phyloP scores from a whole-genome alignment of 2,329 filamentous ascomycete species.

The Nemania sp. region DNA sequence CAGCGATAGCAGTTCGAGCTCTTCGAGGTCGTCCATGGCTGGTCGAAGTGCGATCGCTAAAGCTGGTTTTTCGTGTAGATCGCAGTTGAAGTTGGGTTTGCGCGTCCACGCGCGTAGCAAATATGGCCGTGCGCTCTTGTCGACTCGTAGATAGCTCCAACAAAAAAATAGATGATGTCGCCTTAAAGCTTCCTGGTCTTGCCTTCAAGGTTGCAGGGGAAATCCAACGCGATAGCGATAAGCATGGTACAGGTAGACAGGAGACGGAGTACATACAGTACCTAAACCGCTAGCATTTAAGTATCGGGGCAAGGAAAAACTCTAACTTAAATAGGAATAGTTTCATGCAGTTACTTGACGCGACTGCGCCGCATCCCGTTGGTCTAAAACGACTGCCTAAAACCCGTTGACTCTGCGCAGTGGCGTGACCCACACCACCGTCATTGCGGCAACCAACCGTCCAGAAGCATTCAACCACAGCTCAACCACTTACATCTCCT shows the following conservation, averaged over 20 bases:
- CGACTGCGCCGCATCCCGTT: constrained; percentile 2
- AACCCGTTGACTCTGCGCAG: background rate
- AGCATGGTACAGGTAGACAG: background rate
- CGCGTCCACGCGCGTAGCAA: background rate
- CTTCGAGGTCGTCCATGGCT: constrained; percentile 84
- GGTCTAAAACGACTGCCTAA: constrained; percentile 24
- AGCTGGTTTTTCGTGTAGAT: background rate
- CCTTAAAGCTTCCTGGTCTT: background rate
- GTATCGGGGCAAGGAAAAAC: too few species aligned
- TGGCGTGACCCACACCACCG: constrained; percentile 24
- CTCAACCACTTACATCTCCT: background rate
- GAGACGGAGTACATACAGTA: background rate
- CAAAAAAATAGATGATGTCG: background rate
- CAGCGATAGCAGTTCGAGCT: constrained; percentile 89
- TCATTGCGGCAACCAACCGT: constrained; percentile 9
- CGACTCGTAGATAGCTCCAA: too few species aligned
- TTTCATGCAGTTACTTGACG: too few species aligned
- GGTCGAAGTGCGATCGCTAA: background rate
- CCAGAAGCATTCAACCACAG: background rate
- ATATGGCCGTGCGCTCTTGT: too few species aligned
- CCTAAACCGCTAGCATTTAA: too few species aligned
- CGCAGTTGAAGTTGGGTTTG: background rate
- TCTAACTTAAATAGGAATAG: too few species aligned
- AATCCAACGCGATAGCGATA: constrained; percentile 12
- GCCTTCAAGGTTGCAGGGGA: background rate